These are phyloP conservation scores for Beta vulgaris DNA, from an alignment of 148 eudicot genomes.

Conservation along the genomic window DNA sequence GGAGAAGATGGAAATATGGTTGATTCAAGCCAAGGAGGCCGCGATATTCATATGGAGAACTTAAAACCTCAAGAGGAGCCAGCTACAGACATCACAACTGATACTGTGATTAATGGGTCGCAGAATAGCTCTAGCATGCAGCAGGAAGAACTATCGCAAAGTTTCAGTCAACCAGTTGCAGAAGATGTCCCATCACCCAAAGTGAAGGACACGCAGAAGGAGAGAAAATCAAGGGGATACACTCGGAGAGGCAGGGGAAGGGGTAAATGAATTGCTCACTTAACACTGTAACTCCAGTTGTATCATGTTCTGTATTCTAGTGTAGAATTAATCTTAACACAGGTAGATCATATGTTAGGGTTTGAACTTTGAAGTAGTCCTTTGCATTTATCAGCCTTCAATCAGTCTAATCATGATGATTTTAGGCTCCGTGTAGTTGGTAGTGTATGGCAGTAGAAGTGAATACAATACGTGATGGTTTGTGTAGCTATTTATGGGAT, in stretches of 20 bases:
- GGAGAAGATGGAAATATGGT: conserved; percentile 20
- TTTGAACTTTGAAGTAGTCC: conserved; percentile 16
- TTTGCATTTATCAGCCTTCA: conserved; percentile 14
- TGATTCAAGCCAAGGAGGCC: conserved; percentile 22
- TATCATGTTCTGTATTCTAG: conserved; percentile 30
- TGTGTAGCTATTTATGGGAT: conserved; percentile 2
- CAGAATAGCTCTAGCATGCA: conserved; percentile 35
- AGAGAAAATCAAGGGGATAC: conserved; percentile 25
- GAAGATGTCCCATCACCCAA: conserved; percentile 7
- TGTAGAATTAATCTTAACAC: conserved; percentile 28
- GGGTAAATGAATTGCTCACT: conserved; percentile 15
- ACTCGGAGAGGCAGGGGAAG: conserved; percentile 28
- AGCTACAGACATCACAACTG: conserved; percentile 17
- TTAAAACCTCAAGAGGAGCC: conserved; percentile 8
- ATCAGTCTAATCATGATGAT: conserved; percentile 12
- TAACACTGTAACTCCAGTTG: conserved; percentile 18
- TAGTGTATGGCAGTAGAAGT: conserved; percentile 8
- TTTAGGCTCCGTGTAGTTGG: conserved; percentile 10
- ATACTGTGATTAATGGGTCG: conserved; percentile 23
- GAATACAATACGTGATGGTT: conserved; percentile 12
- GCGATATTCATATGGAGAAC: conserved; percentile 16
- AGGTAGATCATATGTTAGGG: conserved; percentile 18
- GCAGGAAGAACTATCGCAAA: conserved; percentile 26
- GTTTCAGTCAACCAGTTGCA: conserved; percentile 13
- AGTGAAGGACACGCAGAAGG: conserved; percentile 19